Conservation (phyloP, 2,329 filamentous ascomycete genomes). For the Xylaria sp. region DNA sequence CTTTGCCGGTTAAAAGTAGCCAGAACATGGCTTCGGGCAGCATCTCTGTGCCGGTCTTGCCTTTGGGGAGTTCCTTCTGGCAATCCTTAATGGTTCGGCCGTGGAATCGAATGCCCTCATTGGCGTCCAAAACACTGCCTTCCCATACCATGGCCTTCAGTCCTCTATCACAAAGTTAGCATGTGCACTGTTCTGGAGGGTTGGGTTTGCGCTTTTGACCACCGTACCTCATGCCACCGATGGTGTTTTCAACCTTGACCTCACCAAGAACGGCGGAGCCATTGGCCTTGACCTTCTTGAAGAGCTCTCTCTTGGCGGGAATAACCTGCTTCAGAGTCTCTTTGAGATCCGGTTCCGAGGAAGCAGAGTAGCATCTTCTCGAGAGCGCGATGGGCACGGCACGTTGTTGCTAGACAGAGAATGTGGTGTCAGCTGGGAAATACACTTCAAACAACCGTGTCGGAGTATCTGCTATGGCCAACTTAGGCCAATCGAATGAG, state of each 20-base stretch:
- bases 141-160: constrained; percentile 99
- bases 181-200: not conserved
- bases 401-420: constrained; percentile 44
- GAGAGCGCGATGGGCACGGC: constrained; percentile 47
- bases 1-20: constrained; percentile 92
- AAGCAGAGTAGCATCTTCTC: constrained; percentile 73
- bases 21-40: constrained; percentile 99
- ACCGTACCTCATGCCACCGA: constrained; percentile 86
- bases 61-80: constrained; percentile 92
- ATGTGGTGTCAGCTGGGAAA: constrained; percentile 10
- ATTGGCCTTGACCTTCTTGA: constrained; percentile 93
- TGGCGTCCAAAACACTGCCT: constrained; percentile 93
- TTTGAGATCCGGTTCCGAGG: constrained; percentile 89
- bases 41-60: constrained; percentile 93
- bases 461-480: not conserved
- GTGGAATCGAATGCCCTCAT: constrained; percentile 98
- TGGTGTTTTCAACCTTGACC: constrained; percentile 91
- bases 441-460: not conserved
- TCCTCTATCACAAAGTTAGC: constrained; percentile 58
- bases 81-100: constrained; percentile 98
- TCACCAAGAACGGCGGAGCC: constrained; percentile 86
- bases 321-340: constrained; percentile 84
- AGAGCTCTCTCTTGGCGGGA: constrained; percentile 89
- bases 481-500: constrained; percentile 2
- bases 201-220: constrained; percentile 3